These are phyloP conservation scores for Penicillium sp. DNA, from an alignment of 2,329 filamentous ascomycete species.

Conservation along the genomic window DNA sequence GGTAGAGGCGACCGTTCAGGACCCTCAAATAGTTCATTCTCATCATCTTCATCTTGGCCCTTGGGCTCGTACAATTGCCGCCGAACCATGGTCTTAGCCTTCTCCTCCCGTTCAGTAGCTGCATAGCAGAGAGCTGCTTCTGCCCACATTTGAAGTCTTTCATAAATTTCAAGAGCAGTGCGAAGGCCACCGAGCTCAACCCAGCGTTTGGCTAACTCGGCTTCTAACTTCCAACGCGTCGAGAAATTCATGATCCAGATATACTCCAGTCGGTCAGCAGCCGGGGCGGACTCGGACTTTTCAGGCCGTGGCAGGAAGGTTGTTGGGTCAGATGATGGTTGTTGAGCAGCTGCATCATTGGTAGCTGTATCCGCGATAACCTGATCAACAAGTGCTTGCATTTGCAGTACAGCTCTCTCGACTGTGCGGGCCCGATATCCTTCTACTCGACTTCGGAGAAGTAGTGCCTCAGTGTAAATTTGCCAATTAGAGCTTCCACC, in stretches of 20 bases:
- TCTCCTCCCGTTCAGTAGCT: slow-evolving; percentile 76
- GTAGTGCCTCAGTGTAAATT: slow-evolving; percentile 89
- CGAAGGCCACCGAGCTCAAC: slow-evolving; percentile 82
- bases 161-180: slow-evolving; percentile 94
- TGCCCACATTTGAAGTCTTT: slow-evolving; percentile 89
- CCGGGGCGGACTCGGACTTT: slow-evolving; percentile 72
- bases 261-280: slow-evolving; percentile 76
- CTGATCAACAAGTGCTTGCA: slow-evolving; percentile 94
- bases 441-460: slow-evolving; percentile 89
- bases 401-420: slow-evolving; percentile 85
- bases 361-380: slow-evolving; percentile 81
- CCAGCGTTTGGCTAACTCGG: slow-evolving; percentile 93
- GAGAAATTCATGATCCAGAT: slow-evolving; percentile 83
- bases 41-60: slow-evolving; percentile 49
- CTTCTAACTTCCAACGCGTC: slow-evolving; percentile 90
- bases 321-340: slow-evolving; percentile 58
- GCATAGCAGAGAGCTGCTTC: slow-evolving; percentile 92
- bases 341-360: slow-evolving; percentile 40
- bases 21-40: slow-evolving; percentile 66
- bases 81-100: slow-evolving; percentile 76
- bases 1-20: slow-evolving; percentile 72
- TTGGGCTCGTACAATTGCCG: slow-evolving; percentile 77
- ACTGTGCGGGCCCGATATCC: slow-evolving; percentile 83
- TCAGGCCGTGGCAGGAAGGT: slow-evolving; percentile 82
- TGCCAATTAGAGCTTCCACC: slow-evolving; percentile 97